phyloP scores from a whole-genome alignment of 805 yeast genomes.

The Zygosaccharomyces lentus region DNA sequence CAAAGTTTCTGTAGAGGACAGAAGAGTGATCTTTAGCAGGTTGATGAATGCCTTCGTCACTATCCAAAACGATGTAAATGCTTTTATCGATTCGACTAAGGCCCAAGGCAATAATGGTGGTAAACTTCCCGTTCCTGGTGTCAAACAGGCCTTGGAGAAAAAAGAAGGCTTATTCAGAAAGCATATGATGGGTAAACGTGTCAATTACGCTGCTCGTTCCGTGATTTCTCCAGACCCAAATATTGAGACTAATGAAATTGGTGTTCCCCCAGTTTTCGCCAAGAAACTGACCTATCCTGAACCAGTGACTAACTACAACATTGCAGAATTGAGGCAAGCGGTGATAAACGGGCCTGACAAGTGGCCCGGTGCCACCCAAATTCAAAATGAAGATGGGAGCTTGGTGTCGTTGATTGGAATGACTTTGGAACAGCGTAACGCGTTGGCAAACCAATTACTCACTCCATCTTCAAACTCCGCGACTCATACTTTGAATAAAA shows the following conservation, averaged over 20 bases:
- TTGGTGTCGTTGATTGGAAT: constrained; percentile 77
- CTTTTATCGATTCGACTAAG: constrained; percentile 87
- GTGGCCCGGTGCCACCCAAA: constrained; percentile 98
- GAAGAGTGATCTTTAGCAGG: constrained; percentile 75
- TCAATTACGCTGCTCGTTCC: constrained; percentile 97
- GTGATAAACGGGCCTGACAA: constrained; percentile 95
- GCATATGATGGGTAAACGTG: constrained; percentile 99
- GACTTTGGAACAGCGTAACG: constrained; percentile 91
- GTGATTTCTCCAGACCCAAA: constrained; percentile 99
- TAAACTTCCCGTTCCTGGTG: constrained; percentile 79
- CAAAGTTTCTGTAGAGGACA: constrained; percentile 59
- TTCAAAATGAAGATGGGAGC: constrained; percentile 93
- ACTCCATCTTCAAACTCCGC: constrained; percentile 70
- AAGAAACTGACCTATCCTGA: constrained; percentile 94
- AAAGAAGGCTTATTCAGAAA: constrained; percentile 97
- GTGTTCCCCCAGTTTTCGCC: constrained; percentile 98
- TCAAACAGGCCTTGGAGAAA: constrained; percentile 95
- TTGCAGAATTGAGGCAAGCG: constrained; percentile 85
- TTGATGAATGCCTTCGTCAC: constrained; percentile 95
- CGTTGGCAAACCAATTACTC: constrained; percentile 87
- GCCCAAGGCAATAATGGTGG: constrained; percentile 70
- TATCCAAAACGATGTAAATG: constrained; percentile 90
- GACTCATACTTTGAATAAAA: constrained; percentile 71
- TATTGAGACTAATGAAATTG: constrained; percentile 95
- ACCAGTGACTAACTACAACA: constrained; percentile 91